Evolutionary conservation across 257 asterid genomes (phyloP).

Genomic region (Fraxinus pennsylvanica): DNA sequence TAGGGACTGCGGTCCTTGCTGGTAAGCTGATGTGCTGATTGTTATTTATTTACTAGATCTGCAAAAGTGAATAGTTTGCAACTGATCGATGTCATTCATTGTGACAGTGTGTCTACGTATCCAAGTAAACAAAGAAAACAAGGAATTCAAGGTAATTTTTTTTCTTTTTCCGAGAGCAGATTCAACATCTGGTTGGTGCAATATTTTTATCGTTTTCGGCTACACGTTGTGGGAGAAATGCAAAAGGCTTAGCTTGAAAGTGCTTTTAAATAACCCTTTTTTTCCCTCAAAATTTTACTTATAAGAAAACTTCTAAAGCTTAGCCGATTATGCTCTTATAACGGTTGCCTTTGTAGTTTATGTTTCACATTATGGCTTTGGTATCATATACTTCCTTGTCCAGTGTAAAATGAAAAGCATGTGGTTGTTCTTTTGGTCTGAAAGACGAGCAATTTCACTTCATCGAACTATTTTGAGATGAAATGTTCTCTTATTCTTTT

Average conservation of each 20-base stretch:
- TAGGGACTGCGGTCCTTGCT: slow-evolving; percentile 94
- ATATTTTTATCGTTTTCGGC: too few relatives aligned
- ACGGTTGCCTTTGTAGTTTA: background rate
- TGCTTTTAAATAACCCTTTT: too few relatives aligned
- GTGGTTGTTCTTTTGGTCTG: background rate
- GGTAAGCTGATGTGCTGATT: slow-evolving; percentile 45
- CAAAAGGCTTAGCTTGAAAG: too few relatives aligned
- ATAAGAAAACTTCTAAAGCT: too few relatives aligned
- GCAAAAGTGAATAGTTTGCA: background rate
- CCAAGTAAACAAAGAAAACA: slow-evolving; percentile 61
- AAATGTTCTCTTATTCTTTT: too few relatives aligned
- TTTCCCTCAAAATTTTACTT: too few relatives aligned
- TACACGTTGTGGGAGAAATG: too few relatives aligned
- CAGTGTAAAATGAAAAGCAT: background rate
- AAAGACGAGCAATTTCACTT: too few relatives aligned
- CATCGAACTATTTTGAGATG: too few relatives aligned
- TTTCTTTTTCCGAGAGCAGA: background rate
- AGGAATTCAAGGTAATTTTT: slow-evolving; percentile 46
- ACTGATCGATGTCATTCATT: slow-evolving; percentile 20
- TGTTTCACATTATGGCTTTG: background rate
- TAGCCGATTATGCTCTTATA: too few relatives aligned
- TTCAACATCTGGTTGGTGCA: too few relatives aligned
- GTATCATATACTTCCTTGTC: background rate
- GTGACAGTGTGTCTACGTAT: slow-evolving; percentile 49
- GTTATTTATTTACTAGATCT: slow-evolving; percentile 5